Percentiles rank a stretch among this genome's conserved stretches.
Evolutionary conservation across 2,329 filamentous ascomycete genomes (phyloP).

Genomic region (Pseudogymnoascus sp.): DNA sequence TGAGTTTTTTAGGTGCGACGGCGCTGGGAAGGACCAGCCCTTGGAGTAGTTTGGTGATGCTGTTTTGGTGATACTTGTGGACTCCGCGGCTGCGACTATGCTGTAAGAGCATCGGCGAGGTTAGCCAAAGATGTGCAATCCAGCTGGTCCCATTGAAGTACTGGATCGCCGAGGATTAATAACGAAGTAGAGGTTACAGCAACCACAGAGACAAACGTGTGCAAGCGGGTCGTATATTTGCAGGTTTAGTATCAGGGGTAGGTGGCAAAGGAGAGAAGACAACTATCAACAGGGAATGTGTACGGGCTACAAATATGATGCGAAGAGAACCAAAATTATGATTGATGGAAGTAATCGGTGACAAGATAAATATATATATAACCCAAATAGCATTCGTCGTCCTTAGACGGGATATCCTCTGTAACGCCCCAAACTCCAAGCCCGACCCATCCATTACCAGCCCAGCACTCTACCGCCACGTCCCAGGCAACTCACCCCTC

Average conservation of each 20-base stretch:
- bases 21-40: background rate
- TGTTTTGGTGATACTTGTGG: background rate
- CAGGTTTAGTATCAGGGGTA: background rate
- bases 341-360: slow-evolving; percentile 1
- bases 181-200: no score
- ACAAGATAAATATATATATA: slow-evolving; percentile 2
- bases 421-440: background rate
- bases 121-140: background rate
- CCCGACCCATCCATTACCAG: background rate
- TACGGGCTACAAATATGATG: background rate
- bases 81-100: background rate
- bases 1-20: background rate
- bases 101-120: background rate
- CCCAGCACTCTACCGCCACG: slow-evolving; percentile 40
- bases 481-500: slow-evolving; percentile 45
- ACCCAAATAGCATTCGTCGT: slow-evolving; percentile 7
- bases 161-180: background rate
- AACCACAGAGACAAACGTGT: no score
- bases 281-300: background rate
- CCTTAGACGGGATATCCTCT: slow-evolving; percentile 2
- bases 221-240: no score
- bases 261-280: background rate
- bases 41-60: background rate
- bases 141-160: background rate
- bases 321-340: background rate